A percentile compares a stretch with the other conserved stretches of the same genome.
These are phyloP conservation scores for Porosira glacialis DNA, from an alignment of 352 stramenopile species.

Conservation along the genomic window DNA sequence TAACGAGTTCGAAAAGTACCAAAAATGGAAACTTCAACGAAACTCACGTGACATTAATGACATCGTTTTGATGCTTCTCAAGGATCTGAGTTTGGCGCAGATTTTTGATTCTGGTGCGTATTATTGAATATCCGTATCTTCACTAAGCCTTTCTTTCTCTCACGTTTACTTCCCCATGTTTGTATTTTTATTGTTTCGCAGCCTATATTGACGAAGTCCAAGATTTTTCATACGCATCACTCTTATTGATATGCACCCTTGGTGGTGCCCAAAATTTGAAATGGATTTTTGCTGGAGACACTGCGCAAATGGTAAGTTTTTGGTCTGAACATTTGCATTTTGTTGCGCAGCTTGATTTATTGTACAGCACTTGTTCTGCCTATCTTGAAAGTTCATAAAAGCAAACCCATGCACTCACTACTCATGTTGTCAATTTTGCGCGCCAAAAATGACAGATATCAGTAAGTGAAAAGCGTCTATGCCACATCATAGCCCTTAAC, in stretches of 20 bases:
- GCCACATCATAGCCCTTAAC: too few species aligned
- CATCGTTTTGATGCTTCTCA: slow-evolving; percentile 36
- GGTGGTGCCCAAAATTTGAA: slow-evolving; percentile 25
- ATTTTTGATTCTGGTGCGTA: slow-evolving; percentile 24
- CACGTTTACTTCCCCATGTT: background rate
- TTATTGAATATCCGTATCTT: background rate
- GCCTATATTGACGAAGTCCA: slow-evolving; percentile 43
- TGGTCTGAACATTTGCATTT: background rate
- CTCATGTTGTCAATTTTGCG: too few species aligned
- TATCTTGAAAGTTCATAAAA: background rate
- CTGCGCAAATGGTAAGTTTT: slow-evolving; percentile 37
- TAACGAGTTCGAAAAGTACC: slow-evolving; percentile 36
- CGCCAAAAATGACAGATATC: too few species aligned
- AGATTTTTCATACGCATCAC: slow-evolving; percentile 43
- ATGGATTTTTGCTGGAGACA: slow-evolving; percentile 44
- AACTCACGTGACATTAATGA: slow-evolving; percentile 28
- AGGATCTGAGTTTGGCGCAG: slow-evolving; percentile 11
- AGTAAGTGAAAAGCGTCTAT: too few species aligned
- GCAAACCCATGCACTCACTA: too few species aligned
- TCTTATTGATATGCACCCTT: slow-evolving; percentile 39
- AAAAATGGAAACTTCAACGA: slow-evolving; percentile 19
- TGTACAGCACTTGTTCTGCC: background rate
- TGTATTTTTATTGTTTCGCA: background rate
- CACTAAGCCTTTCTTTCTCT: background rate
- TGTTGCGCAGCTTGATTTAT: background rate